phyloP scores from a whole-genome alignment of 2,329 filamentous ascomycete species.

The Apiospora hydei region DNA sequence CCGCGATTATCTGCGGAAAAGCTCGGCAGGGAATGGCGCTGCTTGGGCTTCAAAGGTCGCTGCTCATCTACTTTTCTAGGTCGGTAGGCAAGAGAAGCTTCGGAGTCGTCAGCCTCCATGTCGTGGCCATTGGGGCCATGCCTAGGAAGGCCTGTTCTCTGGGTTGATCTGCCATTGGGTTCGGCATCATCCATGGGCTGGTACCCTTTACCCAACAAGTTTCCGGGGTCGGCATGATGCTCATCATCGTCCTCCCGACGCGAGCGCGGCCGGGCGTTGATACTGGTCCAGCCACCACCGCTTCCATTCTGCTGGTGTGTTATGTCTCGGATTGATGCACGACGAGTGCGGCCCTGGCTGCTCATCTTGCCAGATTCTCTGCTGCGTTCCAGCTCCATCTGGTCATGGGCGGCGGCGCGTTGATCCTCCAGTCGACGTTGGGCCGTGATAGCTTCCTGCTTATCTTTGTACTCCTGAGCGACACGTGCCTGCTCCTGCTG shows the following conservation, averaged over 20 bases:
- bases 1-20: constrained; percentile 30
- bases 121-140: constrained; percentile 28
- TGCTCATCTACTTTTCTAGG: constrained; percentile 28
- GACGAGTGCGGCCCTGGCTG: neutral
- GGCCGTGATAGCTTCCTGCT: constrained; percentile 26
- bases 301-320: constrained; percentile 11
- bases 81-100: constrained; percentile 25
- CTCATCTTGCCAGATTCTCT: constrained; percentile 11
- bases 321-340: constrained; percentile 12
- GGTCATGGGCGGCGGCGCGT: constrained; percentile 29
- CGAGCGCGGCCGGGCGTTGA: constrained; percentile 39
- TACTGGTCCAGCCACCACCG: constrained; percentile 40
- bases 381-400: constrained; percentile 16
- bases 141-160: constrained; percentile 26
- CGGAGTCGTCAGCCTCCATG: constrained; percentile 28
- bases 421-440: constrained; percentile 37
- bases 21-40: constrained; percentile 40
- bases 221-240: constrained; percentile 39
- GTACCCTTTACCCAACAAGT: constrained; percentile 42
- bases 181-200: constrained; percentile 41
- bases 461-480: constrained; percentile 34
- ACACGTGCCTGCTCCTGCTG: constrained; percentile 38
- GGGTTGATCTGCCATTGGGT: constrained; percentile 28
- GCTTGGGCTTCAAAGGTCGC: constrained; percentile 38
- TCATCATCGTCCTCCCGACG: constrained; percentile 40